These are phyloP conservation scores for Trichoderma koningii DNA, from an alignment of 2,329 filamentous ascomycete genomes.

Conservation along the genomic window DNA sequence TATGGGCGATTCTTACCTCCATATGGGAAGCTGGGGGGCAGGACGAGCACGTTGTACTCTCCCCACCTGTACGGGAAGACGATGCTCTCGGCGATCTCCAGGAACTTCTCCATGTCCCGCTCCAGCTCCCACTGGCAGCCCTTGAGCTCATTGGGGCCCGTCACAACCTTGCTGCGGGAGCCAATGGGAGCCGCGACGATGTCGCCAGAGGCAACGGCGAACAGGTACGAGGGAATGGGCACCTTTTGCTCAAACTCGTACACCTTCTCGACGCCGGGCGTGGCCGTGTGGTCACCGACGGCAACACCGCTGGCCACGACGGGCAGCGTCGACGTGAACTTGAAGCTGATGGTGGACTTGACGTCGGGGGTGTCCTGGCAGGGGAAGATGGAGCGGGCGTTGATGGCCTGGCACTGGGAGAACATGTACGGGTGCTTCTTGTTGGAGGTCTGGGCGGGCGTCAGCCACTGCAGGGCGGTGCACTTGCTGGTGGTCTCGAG, in stretches of 20 bases:
- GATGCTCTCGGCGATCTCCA: conserved; percentile 77
- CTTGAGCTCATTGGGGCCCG: conserved; percentile 81
- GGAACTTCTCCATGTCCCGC: conserved; percentile 86
- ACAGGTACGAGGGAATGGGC: conserved; percentile 91
- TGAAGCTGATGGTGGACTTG: conserved; percentile 92
- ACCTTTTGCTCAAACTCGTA: conserved; percentile 90
- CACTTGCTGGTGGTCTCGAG: conserved; percentile 84
- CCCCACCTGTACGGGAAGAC: conserved; percentile 93
- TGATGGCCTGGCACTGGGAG: conserved; percentile 95
- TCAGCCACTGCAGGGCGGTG: conserved; percentile 94
- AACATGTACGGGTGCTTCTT: conserved; percentile 98
- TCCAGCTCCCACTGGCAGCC: conserved; percentile 91
- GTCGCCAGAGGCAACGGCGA: conserved; percentile 87
- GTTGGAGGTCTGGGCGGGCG: conserved; percentile 89
- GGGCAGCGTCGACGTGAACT: conserved; percentile 79
- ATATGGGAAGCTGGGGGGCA: conserved; percentile 89
- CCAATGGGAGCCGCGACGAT: conserved; percentile 85
- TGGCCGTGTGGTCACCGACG: conserved; percentile 48
- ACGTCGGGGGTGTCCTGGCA: conserved; percentile 98
- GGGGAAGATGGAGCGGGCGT: conserved; percentile 89
- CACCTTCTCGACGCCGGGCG: conserved; percentile 56
- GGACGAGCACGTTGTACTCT: conserved; percentile 88
- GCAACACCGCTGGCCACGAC: conserved; percentile 88
- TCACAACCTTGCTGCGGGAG: conserved; percentile 79
- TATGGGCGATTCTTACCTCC: conserved; percentile 57